Evolutionary conservation across 495 filamentous ascomycete genomes (phyloP), one percentile per base, ranked within the genome.

Genomic region (Aspergillus sclerotiicarbonarius): DNA sequence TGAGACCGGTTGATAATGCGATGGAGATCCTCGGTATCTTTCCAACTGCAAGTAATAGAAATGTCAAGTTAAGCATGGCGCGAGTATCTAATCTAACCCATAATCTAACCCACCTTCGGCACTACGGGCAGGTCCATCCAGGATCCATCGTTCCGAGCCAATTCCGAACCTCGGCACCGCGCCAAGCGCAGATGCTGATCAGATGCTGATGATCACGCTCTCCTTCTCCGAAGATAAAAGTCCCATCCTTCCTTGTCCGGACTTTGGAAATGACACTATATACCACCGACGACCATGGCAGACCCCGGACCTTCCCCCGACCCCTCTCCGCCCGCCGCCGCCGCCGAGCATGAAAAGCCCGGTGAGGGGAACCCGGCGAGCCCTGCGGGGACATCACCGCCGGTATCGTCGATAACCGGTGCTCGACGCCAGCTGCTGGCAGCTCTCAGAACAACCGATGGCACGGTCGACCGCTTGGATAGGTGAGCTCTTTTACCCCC

Each of bases 391-490:
- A 64, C 63, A 59, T 16, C 52, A 52, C 21, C 53, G 9, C 54
- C 15, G 47, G 29, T 13, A 32, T 50, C 47, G 6, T 32, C 47
- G 18, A 49, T 3, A 15, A 31, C 2, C 9, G n/a, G 7, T 21
- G 52, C 63, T 50, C 68, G 56, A 44, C 70, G 51, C 47, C 69
- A 67, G 62, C 54, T 73, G 54, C 60, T 71, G 46, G 66, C 64
- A 52, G 63, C 69, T 8, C 60, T 79, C 19, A 61, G 45, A 29
- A 64, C 70, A 41, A 69, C 70, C 8, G 74, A 79, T 58, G 62
- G 56, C 37, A 71, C 68, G 16, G 66, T 76, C 25, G 67, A 65
- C 8, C 72, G 76, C 8, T 47, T 78, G 44, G 59, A 76, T 53
- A 68, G 65, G 76, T 78, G 60, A 66, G 73, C 30, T 19, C 16